Evolutionary conservation across 1,284 basidiomycete species (phyloP), one percentile per base, ranked within the genome.

Genomic region (Anthracocystis walkeri): DNA sequence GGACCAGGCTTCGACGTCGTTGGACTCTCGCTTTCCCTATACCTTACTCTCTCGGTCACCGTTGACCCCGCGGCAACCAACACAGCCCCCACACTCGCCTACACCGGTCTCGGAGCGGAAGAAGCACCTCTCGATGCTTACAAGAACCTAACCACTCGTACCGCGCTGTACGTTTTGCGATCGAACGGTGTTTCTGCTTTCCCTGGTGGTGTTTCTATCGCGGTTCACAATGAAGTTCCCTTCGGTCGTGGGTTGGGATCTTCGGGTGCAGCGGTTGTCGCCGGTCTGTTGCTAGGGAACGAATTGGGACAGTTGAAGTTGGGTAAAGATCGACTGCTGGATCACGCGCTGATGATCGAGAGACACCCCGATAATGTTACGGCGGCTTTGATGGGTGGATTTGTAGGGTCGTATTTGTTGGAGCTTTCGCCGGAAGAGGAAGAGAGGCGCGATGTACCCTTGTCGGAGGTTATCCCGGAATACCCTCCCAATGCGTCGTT

Each of bases 361-460:
- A 90, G 97, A 11, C 97, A 99, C 86, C 97, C 97, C 8, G 97
- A 99, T 87, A 99, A 99, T 85, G 96, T 99, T 76, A 97, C 97
- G 0, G 97, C 97, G 0, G 96, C 96, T 0, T 90, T 99, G 38
- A 90, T 98, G 33, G 97, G 97, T 42, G 97, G 97, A 0, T 99
- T 99, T 85, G 94, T 99, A n/a, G 97, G 96, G 11, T 93, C 92
- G 7, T 99, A 99, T 87, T 89, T 99, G 61, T 90, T 92, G 65
- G 96, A 98, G 85, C 89, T 99, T 84, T 41, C 84, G 81, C 38
- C 78, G 12, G 69, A 82, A 41, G 84, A 80, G 12, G 76, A 77
- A 11, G 93, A 93, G 81, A 90, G 91, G 38, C 92, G 94, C 0
- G 91, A 91, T 72, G 94, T 99, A 3, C 97, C 97, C 0, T 89